Evolutionary conservation across 1,284 basidiomycete species (phyloP).

Genomic region (Mycena citricolor): DNA sequence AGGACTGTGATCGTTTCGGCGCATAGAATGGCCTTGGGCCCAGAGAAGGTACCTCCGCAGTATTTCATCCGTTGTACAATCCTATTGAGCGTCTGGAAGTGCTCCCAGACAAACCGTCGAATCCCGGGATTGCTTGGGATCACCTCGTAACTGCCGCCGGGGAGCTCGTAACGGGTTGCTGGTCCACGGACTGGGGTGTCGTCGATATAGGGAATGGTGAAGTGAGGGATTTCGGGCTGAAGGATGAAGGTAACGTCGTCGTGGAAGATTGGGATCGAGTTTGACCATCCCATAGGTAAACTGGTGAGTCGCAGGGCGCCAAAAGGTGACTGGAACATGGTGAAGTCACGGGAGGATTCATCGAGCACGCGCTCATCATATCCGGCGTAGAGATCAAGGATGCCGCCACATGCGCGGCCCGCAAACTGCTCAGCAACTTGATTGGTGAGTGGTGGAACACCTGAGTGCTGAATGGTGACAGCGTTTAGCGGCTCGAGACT

Average conservation of each 20-base stretch:
- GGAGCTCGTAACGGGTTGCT: slow-evolving; percentile 21
- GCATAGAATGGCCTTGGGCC: slow-evolving; percentile 27
- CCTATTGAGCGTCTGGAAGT: slow-evolving; percentile 27
- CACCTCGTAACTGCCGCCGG: slow-evolving; percentile 25
- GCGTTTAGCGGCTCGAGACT: slow-evolving; percentile 20
- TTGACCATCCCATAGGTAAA: slow-evolving; percentile 34
- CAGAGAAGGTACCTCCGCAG: slow-evolving; percentile 28
- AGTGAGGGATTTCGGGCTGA: slow-evolving; percentile 26
- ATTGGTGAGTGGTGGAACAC: slow-evolving; percentile 17
- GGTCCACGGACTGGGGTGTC: slow-evolving; percentile 29
- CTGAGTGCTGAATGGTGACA: slow-evolving; percentile 20
- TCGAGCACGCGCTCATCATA: slow-evolving; percentile 20
- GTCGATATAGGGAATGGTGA: slow-evolving; percentile 29
- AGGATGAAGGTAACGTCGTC: slow-evolving; percentile 30
- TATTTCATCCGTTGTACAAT: slow-evolving; percentile 30
- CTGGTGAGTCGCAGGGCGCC: slow-evolving; percentile 25
- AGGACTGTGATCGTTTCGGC: slow-evolving; percentile 24
- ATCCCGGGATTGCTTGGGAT: slow-evolving; percentile 26
- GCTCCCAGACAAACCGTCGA: slow-evolving; percentile 27
- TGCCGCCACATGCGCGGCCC: slow-evolving; percentile 15
- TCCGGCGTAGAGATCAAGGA: slow-evolving; percentile 8
- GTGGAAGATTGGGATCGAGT: slow-evolving; percentile 32
- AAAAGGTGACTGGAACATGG: slow-evolving; percentile 29
- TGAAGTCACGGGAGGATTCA: slow-evolving; percentile 23
- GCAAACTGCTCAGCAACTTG: slow-evolving; percentile 15